Evolutionary conservation across 108 stramenopile genomes (phyloP), one percentile per base, ranked within the genome.

Genomic region (Schizochytrium sp.): DNA sequence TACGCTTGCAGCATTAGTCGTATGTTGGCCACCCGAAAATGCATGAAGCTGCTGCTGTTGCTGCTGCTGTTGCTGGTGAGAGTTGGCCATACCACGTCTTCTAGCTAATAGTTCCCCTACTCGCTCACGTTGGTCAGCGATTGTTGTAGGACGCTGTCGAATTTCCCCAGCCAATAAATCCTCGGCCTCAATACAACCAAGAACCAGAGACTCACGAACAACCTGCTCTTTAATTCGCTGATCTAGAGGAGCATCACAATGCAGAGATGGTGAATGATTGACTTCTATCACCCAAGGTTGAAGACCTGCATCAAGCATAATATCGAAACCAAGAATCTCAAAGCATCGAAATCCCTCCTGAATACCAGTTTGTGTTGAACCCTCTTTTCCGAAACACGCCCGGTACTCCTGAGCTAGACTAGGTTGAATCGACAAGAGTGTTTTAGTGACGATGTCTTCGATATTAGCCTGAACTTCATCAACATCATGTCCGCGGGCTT

Each of bases 241-340:
- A 55, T 90, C 90, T 45, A 90, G 88, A 13, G 49, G 42, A 4
- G 87, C 56, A 3, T 88, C 87, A 49, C 60, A 72, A n/a, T 38
- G n/a, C 59, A 90, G 76, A 4, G 90, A 90, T 38, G 91, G 91
- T 5, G 46, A 72, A 46, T 89, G 88, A 47, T 91, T 91, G 38
- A 90, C 91, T 50, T 91, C 91, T 45, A 91, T 19, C 3, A 91
- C 41, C 59, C 61, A 72, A 10, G 89, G 87, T 40, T 12, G 15
- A 15, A 72, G 61, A 12, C 83, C 57, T 56, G 13, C 61, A 53
- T 61, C 89, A 28, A 91, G 57, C 44, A 91, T 88, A 41, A 91
- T 72, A 55, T 91, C 91, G 1, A 91, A 57, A 5, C 91, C 91
- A 19, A 91, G 91, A n/a, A 89, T 28, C 72, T 91, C 73, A 46